These are phyloP conservation scores for Carex sylvatica DNA, from an alignment of 202 grass and related monocot species.

Conservation along the genomic window DNA sequence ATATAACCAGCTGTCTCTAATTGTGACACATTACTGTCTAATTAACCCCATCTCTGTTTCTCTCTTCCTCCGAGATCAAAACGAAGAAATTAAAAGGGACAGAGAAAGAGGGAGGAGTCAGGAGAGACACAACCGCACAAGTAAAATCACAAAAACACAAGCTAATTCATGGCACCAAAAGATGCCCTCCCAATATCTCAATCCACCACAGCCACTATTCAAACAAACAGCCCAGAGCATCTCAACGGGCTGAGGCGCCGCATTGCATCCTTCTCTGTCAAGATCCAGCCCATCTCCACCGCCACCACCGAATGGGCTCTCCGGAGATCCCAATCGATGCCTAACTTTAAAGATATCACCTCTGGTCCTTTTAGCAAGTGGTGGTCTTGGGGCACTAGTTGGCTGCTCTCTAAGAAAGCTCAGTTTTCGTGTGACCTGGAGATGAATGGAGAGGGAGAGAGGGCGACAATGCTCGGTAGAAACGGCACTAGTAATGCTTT, in stretches of 20 bases:
- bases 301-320: slow-evolving; percentile 35
- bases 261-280: slow-evolving; percentile 67
- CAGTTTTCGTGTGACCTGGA: slow-evolving; percentile 53
- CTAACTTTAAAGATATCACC: slow-evolving; percentile 52
- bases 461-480: slow-evolving; percentile 39
- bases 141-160: slow-evolving; percentile 29
- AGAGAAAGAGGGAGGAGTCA: not conserved
- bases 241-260: slow-evolving; percentile 54
- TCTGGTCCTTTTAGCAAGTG: slow-evolving; percentile 57
- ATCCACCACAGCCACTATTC: not conserved
- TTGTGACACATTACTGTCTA: slow-evolving; percentile 26
- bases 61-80: not conserved
- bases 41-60: not conserved
- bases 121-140: not conserved
- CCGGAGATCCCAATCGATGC: slow-evolving; percentile 57
- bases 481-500: slow-evolving; percentile 38
- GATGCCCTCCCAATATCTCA: slow-evolving; percentile 69
- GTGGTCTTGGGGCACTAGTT: slow-evolving; percentile 71
- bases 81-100: not conserved
- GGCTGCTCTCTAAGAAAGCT: slow-evolving; percentile 60
- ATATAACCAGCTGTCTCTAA: slow-evolving; percentile 35
- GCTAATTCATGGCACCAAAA: slow-evolving; percentile 38
- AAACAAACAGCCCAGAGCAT: slow-evolving; percentile 10
- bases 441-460: slow-evolving; percentile 67
- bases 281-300: slow-evolving; percentile 49